These are phyloP conservation scores for Arthrobotrys conoides DNA, from an alignment of 2,329 filamentous ascomycete genomes.

Conservation along the genomic window DNA sequence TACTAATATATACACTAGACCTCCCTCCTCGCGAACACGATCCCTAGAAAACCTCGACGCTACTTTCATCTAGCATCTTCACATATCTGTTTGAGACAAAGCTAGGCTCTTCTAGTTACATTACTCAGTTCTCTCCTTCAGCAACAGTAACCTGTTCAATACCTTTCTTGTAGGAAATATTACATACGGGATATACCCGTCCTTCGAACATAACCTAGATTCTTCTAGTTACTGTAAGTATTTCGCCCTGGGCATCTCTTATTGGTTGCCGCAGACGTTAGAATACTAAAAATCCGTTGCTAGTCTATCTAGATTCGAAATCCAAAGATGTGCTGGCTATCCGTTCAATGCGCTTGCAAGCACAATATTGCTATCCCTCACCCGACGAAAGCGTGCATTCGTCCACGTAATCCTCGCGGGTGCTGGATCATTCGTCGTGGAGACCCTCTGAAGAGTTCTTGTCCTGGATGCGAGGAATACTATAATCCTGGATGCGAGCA, in stretches of 20 bases:
- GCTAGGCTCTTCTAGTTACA: conserved; percentile 1
- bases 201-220: not conserved
- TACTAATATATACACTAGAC: not conserved
- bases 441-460: conserved; percentile 8
- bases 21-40: not conserved
- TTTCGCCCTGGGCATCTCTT: not conserved
- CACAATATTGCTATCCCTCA: conserved; percentile 51
- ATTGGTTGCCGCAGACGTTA: not conserved
- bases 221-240: not conserved
- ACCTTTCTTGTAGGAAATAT: not conserved
- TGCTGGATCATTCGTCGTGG: conserved; percentile 59
- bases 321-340: conserved; percentile 45
- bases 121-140: not conserved
- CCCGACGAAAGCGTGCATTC: conserved; percentile 30
- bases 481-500: conserved; percentile 32
- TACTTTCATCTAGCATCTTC: not conserved
- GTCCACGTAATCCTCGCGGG: conserved; percentile 49
- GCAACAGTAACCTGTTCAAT: not conserved
- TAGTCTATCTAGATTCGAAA: too few relatives aligned
- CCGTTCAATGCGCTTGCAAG: conserved; percentile 47
- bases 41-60: conserved; percentile 15
- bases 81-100: not conserved
- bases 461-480: conserved; percentile 50
- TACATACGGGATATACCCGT: not conserved
- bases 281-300: not conserved